Conservation (phyloP, 2,329 filamentous ascomycete species). For the Alternaria sp. region DNA sequence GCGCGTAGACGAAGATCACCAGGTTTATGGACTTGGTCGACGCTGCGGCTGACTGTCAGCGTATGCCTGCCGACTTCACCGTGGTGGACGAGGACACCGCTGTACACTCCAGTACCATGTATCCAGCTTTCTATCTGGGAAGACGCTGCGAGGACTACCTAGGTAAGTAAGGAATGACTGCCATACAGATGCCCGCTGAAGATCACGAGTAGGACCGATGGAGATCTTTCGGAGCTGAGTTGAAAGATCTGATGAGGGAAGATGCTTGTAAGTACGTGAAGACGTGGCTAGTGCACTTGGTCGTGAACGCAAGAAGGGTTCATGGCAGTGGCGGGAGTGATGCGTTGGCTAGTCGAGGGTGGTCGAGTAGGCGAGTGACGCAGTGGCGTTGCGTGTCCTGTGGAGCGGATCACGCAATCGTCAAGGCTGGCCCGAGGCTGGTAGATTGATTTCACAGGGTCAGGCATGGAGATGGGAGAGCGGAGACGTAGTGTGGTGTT, state of each 20-base stretch:
- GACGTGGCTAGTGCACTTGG: background rate
- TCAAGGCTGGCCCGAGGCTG: background rate
- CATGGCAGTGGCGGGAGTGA: background rate
- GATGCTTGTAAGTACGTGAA: background rate
- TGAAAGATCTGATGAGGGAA: background rate
- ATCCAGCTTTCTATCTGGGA: background rate
- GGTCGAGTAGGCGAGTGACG: background rate
- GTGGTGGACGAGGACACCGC: background rate
- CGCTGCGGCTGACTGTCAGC: background rate
- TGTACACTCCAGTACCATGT: background rate
- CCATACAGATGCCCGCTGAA: background rate
- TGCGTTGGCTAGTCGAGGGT: background rate
- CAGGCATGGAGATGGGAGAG: background rate
- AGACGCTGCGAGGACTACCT: background rate
- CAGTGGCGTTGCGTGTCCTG: background rate
- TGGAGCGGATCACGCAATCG: background rate
- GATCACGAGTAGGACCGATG: background rate
- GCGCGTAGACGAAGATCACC: background rate
- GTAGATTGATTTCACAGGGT: background rate
- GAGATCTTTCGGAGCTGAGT: background rate
- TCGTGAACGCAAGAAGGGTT: conserved; percentile 1
- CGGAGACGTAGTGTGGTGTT: background rate
- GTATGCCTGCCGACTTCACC: background rate
- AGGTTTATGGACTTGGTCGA: background rate
- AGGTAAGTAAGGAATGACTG: background rate